These are phyloP conservation scores for Colletotrichum somersetense DNA, from an alignment of 2,329 filamentous ascomycete genomes.

Conservation along the genomic window DNA sequence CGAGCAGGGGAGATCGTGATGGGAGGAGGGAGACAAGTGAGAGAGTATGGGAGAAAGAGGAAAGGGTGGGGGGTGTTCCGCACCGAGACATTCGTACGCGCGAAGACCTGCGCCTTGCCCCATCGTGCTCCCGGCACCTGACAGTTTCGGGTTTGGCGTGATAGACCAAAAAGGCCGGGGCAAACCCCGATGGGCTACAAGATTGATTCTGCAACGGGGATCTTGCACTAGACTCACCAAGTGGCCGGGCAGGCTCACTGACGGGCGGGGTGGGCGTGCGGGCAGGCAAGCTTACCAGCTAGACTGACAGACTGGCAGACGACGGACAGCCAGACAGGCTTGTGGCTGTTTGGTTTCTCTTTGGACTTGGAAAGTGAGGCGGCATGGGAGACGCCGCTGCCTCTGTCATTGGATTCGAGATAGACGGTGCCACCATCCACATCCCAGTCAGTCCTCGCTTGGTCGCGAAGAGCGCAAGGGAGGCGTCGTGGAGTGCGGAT, in stretches of 20 bases:
- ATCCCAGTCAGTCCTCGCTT: background rate
- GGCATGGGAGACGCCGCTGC: slow-evolving; percentile 21
- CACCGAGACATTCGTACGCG: slow-evolving; percentile 31
- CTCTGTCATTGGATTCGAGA: background rate
- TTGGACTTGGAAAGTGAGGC: background rate
- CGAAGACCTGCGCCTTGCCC: slow-evolving; percentile 7
- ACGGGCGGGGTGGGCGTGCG: background rate
- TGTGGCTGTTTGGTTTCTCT: slow-evolving; percentile 18
- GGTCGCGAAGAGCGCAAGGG: background rate
- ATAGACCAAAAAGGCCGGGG: background rate
- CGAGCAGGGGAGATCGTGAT: slow-evolving; percentile 26
- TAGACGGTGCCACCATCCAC: background rate
- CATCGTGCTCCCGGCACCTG: slow-evolving; percentile 14
- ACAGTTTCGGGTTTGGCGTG: slow-evolving; percentile 15
- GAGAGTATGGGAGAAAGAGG: background rate
- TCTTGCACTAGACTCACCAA: slow-evolving; percentile 33
- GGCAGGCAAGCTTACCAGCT: no score
- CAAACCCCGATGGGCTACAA: slow-evolving; percentile 19
- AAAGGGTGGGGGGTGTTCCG: slow-evolving; percentile 1
- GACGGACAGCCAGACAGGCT: slow-evolving; percentile 5
- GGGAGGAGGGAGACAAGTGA: slow-evolving; percentile 5
- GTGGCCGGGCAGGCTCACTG: background rate
- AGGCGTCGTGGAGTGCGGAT: slow-evolving; percentile 17
- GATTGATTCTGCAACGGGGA: slow-evolving; percentile 38
- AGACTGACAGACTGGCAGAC: slow-evolving; percentile 2